Evolutionary conservation across 2,329 filamentous ascomycete genomes (phyloP).

Genomic region (Aspergillus niger): DNA sequence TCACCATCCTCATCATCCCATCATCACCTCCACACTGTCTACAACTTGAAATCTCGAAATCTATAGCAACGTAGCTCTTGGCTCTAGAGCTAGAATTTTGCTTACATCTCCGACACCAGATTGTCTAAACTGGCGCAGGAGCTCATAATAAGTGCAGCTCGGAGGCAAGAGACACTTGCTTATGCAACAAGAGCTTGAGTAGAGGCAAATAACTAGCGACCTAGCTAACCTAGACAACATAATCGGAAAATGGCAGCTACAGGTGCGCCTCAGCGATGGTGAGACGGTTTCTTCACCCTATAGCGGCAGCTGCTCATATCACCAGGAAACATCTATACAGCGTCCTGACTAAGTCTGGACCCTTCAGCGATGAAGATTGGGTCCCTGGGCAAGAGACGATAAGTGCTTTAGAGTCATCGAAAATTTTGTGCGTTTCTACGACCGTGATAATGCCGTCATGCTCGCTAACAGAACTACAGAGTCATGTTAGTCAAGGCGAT

Average conservation of each 20-base stretch:
- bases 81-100: background rate
- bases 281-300: background rate
- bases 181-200: background rate
- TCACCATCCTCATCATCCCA: background rate
- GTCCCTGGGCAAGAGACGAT: slow-evolving; percentile 54
- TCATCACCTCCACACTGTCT: background rate
- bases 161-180: background rate
- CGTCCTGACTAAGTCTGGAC: slow-evolving; percentile 73
- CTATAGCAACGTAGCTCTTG: background rate
- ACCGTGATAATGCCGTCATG: background rate
- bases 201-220: background rate
- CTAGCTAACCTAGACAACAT: background rate
- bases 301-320: slow-evolving; percentile 18
- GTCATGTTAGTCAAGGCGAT: slow-evolving; percentile 51
- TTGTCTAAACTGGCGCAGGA: no score
- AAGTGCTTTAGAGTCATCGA: slow-evolving; percentile 66
- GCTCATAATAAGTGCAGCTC: background rate
- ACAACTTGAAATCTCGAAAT: background rate
- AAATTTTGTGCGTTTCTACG: slow-evolving; percentile 64
- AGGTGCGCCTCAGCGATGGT: slow-evolving; percentile 23
- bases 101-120: background rate
- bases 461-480: slow-evolving; percentile 40
- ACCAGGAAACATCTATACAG: slow-evolving; percentile 79
- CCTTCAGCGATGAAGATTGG: slow-evolving; percentile 72
- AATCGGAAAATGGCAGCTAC: slow-evolving; percentile 17